A percentile compares a stretch with the other conserved stretches of the same genome.
These are phyloP conservation scores for Gossypium schwendimanii DNA, from an alignment of 441 rosid species.

Conservation along the genomic window DNA sequence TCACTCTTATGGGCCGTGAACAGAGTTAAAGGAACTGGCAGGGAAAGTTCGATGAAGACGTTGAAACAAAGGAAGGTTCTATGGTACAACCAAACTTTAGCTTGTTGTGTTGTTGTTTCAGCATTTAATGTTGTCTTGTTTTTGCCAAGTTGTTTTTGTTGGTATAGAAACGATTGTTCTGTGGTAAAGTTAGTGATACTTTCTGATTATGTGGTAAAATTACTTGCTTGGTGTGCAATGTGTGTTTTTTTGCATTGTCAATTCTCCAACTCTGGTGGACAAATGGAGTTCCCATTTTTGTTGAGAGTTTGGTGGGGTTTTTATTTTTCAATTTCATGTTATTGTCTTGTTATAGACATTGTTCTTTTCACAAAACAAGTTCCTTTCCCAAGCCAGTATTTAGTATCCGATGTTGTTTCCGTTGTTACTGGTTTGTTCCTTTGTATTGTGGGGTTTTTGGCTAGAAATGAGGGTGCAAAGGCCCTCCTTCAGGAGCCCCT, in stretches of 20 bases:
- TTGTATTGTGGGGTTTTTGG: slow-evolving; percentile 47
- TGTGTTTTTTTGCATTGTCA: slow-evolving; percentile 32
- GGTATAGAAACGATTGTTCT: slow-evolving; percentile 53
- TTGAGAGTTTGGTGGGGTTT: slow-evolving; percentile 76
- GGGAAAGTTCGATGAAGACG: slow-evolving; percentile 25
- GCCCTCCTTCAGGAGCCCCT: slow-evolving; percentile 49
- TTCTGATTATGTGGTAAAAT: slow-evolving; percentile 43
- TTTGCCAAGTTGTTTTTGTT: slow-evolving; percentile 37
- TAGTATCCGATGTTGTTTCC: slow-evolving; percentile 45
- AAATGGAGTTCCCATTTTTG: slow-evolving; percentile 34
- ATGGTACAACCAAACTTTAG: slow-evolving; percentile 31
- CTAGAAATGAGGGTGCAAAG: slow-evolving; percentile 27
- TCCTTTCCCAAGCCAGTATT: slow-evolving; percentile 24
- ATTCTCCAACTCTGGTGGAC: slow-evolving; percentile 20
- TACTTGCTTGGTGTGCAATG: slow-evolving; percentile 61
- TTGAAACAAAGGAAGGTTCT: slow-evolving; percentile 17
- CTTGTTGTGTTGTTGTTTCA: slow-evolving; percentile 48
- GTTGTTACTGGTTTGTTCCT: slow-evolving; percentile 45
- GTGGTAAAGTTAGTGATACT: slow-evolving; percentile 40
- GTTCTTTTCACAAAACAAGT: slow-evolving; percentile 26
- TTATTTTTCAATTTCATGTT: slow-evolving; percentile 48
- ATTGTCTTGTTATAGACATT: slow-evolving; percentile 46
- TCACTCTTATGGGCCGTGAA: slow-evolving; percentile 32
- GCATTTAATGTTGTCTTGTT: slow-evolving; percentile 35
- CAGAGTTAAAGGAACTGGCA: slow-evolving; percentile 21